These are phyloP conservation scores for Aspergillus amoenus DNA, from an alignment of 2,329 filamentous ascomycete species.

Conservation along the genomic window DNA sequence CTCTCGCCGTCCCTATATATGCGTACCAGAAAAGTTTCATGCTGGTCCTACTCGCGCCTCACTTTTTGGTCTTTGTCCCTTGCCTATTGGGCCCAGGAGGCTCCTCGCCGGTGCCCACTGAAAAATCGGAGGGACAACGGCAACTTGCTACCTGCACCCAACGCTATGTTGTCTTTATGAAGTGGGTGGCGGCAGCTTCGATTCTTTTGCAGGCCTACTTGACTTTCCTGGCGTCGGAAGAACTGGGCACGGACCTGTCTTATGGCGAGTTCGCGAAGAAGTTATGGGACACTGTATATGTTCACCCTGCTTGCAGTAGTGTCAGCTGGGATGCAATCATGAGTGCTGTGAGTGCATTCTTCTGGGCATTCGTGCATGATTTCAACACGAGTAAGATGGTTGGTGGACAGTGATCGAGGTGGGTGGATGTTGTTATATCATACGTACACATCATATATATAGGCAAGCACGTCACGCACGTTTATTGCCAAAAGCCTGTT, in stretches of 20 bases:
- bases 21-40: constrained; percentile 24
- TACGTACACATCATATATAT: too few relatives aligned
- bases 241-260: neutral
- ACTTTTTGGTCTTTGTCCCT: constrained; percentile 24
- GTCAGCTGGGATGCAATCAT: constrained; percentile 61
- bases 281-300: constrained; percentile 52
- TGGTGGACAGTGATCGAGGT: neutral
- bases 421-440: too few relatives aligned
- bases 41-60: constrained; percentile 21
- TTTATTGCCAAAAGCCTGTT: too few relatives aligned
- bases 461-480: too few relatives aligned
- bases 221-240: constrained; percentile 12
- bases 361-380: constrained; percentile 1
- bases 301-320: constrained; percentile 59
- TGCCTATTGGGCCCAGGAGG: neutral
- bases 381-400: neutral
- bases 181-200: constrained; percentile 37
- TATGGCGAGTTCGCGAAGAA: constrained; percentile 26
- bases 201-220: constrained; percentile 19
- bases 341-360: constrained; percentile 33
- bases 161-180: constrained; percentile 15
- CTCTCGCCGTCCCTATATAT: constrained; percentile 19
- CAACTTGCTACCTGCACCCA: neutral
- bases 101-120: neutral
- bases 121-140: constrained; percentile 5